Evolutionary conservation across 768 basidiomycete species (phyloP).

Genomic region (Asterophora parasitica): DNA sequence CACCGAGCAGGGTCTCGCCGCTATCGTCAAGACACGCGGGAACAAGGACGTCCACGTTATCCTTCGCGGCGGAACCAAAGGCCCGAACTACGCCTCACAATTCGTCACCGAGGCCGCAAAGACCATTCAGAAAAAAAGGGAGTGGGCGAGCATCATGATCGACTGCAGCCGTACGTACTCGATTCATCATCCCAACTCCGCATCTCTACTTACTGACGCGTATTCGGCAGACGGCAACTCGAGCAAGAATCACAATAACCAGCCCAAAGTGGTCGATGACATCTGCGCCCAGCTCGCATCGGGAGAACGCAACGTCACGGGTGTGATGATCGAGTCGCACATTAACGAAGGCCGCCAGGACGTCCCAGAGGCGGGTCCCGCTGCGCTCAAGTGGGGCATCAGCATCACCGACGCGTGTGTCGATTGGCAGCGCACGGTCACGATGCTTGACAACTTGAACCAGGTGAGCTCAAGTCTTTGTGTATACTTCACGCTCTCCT

Average conservation of each 20-base stretch:
- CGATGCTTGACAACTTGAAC: conserved; percentile 73
- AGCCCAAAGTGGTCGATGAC: too few relatives aligned
- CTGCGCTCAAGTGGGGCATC: conserved; percentile 79
- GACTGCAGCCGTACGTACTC: conserved; percentile 66
- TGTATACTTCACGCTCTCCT: too few relatives aligned
- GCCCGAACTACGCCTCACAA: conserved; percentile 76
- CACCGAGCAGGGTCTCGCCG: too few relatives aligned
- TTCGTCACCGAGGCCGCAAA: conserved; percentile 61
- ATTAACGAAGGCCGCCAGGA: conserved; percentile 90
- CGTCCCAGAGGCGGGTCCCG: conserved; percentile 69
- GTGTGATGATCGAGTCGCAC: too few relatives aligned
- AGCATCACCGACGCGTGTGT: conserved; percentile 93
- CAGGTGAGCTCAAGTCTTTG: too few relatives aligned
- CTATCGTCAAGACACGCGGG: too few relatives aligned
- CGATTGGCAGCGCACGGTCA: conserved; percentile 74
- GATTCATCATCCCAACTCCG: conserved; percentile 1
- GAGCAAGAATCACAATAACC: too few relatives aligned
- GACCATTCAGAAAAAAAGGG: conserved; percentile 59
- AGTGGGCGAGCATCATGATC: too few relatives aligned
- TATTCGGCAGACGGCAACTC: conserved; percentile 80
- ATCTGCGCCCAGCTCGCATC: too few relatives aligned
- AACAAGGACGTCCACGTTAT: too few relatives aligned
- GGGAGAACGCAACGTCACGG: conserved; percentile 73
- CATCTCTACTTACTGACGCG: too few relatives aligned
- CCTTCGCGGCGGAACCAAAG: too few relatives aligned